Base-by-base conservation (phyloP, 495 filamentous ascomycete species). In the Lepraria neglecta region DNA sequence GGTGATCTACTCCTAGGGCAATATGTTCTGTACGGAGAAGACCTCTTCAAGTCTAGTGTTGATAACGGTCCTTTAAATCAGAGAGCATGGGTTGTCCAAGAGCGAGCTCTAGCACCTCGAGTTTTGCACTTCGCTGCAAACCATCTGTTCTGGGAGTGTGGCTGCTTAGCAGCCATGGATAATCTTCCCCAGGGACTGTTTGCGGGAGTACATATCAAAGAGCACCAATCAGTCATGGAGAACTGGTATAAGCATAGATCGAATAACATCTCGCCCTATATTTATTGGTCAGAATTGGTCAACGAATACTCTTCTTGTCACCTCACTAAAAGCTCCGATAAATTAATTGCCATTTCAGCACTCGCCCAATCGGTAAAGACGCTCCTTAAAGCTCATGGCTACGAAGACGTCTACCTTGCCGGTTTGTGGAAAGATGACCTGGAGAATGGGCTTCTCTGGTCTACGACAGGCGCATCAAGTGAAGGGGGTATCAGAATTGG, bases 31-130 rank as follows among this genome's bases (percentile, higher is more conserved):
- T 24, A 24, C 24, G 24, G 24, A 24, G 24, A 24, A 24, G 24
- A 24, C 24, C 24, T 24, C 24, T 24, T 24, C 24, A 24, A 24
- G 24, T 44, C 35, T 42, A 19, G 51, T 56, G 21, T 10, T 30
- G 30, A 24, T 24, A 33, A 54, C 44, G 19, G 45, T 9, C 64
- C 67, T 9, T 57, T 72, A 6, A 45, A 54, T 28, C 57, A 53
- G 30, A 54, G 69, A 42, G 70, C 68, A 24, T 75, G 73, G 73
- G 72, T 75, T 17, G 59, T 71, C 14, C 73, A 75, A 65, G 73
- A 75, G 53, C 63, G 67, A 6, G 45, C 70, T 11, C 58, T 75
- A 42, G 56, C 73, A 15, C 64, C 70, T 50, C 48, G 72, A 27
- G 64, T 71, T 12, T 54, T 75, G n/a, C 69, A 72, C 55, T 75